phyloP scores from a whole-genome alignment of 768 basidiomycete genomes.

The Lyophyllum atratum region DNA sequence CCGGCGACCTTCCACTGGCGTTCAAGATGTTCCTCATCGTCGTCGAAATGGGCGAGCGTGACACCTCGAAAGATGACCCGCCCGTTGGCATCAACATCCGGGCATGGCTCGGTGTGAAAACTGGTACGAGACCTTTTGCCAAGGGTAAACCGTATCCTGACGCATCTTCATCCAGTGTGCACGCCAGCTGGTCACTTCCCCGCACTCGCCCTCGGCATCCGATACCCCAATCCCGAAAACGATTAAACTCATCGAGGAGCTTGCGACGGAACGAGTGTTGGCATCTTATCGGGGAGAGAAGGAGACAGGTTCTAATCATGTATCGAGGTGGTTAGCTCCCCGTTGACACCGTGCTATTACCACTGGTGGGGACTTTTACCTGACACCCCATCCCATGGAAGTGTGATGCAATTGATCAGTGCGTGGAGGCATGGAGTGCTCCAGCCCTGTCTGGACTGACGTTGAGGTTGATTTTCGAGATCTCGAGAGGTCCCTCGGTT shows the following conservation, averaged over 20 bases:
- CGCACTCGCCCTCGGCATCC: constrained; percentile 50
- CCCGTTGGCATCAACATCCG: constrained; percentile 61
- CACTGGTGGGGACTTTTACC: neutral
- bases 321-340: constrained; percentile 30
- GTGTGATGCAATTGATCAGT: no score
- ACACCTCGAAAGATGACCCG: constrained; percentile 41
- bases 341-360: neutral
- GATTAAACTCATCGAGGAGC: constrained; percentile 61
- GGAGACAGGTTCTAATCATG: constrained; percentile 40
- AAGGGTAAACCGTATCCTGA: neutral
- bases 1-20: constrained; percentile 72
- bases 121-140: constrained; percentile 50
- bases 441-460: neutral
- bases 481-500: no score
- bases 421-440: neutral
- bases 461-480: no score
- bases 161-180: constrained; percentile 48
- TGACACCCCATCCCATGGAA: no score
- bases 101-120: constrained; percentile 85
- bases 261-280: constrained; percentile 72
- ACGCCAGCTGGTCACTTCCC: constrained; percentile 49
- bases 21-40: constrained; percentile 79
- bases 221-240: constrained; percentile 60
- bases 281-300: constrained; percentile 58
- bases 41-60: constrained; percentile 75